These are phyloP conservation scores for Cladorrhinum sp. DNA, from an alignment of 2,329 filamentous ascomycete species.

Conservation along the genomic window DNA sequence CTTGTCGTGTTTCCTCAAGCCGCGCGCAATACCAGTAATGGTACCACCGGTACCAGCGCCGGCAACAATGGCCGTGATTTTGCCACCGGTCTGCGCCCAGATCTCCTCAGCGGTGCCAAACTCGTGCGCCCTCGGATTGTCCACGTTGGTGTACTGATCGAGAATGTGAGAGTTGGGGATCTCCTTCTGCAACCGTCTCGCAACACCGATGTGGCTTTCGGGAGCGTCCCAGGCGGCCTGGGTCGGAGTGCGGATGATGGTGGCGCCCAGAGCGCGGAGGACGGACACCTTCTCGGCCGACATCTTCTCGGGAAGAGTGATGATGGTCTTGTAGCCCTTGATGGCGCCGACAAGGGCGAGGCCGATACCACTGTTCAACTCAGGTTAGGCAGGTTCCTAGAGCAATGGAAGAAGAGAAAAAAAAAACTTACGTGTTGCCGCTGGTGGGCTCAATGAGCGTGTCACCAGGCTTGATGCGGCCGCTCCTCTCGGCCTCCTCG, in stretches of 20 bases:
- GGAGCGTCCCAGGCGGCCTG: conserved; percentile 92
- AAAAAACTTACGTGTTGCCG: conserved; percentile 72
- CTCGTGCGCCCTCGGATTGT: conserved; percentile 94
- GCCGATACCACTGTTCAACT: conserved; percentile 70
- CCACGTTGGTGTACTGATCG: conserved; percentile 88
- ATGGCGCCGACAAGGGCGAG: conserved; percentile 90
- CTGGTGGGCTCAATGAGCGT: conserved; percentile 97
- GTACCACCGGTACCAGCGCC: conserved; percentile 95
- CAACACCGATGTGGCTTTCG: conserved; percentile 96
- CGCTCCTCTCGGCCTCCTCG: conserved; percentile 85
- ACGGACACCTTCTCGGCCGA: conserved; percentile 97
- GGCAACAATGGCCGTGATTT: conserved; percentile 78
- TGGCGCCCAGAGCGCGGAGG: conserved; percentile 86
- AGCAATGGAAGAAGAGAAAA: conserved; percentile 23
- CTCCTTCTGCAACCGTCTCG: conserved; percentile 85
- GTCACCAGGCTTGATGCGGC: conserved; percentile 94
- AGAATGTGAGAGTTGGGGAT: conserved; percentile 96
- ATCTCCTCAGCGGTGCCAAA: conserved; percentile 94
- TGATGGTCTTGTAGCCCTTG: conserved; percentile 98
- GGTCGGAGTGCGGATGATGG: conserved; percentile 95
- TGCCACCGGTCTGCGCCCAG: conserved; percentile 83
- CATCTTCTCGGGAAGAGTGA: conserved; percentile 99
- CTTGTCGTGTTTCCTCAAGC: conserved; percentile 81
- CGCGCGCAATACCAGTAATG: conserved; percentile 82
- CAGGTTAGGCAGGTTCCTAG: conserved; percentile 27